Base-by-base conservation (phyloP, 2,329 filamentous ascomycete species). In the Talaromyces verruculosus region DNA sequence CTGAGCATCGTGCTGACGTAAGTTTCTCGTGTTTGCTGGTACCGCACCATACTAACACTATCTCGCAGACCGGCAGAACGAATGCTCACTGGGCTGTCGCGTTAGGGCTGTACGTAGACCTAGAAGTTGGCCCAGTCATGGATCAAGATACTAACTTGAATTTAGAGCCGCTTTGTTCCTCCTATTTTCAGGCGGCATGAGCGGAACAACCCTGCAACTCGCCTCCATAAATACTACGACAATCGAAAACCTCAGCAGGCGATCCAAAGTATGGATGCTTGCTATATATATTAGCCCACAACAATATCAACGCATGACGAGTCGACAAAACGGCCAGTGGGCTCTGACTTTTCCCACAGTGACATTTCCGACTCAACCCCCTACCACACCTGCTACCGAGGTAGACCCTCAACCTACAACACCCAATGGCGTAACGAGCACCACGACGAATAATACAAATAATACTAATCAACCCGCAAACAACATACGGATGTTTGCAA, bases 161-260 rank as follows among this genome's bases (percentile, higher is more conserved):
- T 10, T 35, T 35, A 82, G 84, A 68, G 83, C 86, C 33, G 84
- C 81, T 13, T 83, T 97, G 65, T 97, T 97, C 72, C 87, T 87
- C 45, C 77, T 97, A n/a, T 98, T 98, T 77, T 84, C 89, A 0
- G 82, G 85, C 25, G 87, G 88, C 63, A 97, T 98, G 93, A 84
- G 89, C 2, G 73, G 84, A 45, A 93, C 89, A 57, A 91, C 91
- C 3, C 74, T 89, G 45, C 87, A 89, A 68, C 89, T 92, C 72
- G 85, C 89, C 45, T 78, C 90, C 57, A 80, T 84, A 63, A 97
- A 97, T 73, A 84, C 88, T 57, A 96, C 93, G 0, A 96, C 92
- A 19, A 89, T 99, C 66, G 95, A 99, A 75, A 86, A 89, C 66
- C 82, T 96, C 30, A 85, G 83, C 69, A 82, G 83, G 65, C 85